Percentiles rank a stretch among this genome's conserved stretches.
Evolutionary conservation across 306 rosid genomes (phyloP).

Genomic region (Dalbergia cultrata): DNA sequence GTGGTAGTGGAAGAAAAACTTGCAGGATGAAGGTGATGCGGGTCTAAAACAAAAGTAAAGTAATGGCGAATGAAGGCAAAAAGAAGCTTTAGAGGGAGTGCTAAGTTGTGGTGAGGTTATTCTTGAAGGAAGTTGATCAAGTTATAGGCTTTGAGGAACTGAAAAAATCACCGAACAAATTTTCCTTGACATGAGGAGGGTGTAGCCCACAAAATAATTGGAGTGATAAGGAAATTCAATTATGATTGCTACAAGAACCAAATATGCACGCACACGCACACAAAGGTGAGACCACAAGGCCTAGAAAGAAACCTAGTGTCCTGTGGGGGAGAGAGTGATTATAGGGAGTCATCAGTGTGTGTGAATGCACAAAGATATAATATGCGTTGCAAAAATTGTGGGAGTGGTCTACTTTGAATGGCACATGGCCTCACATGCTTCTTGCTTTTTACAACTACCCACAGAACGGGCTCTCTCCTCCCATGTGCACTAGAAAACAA

Average conservation of each 20-base stretch:
- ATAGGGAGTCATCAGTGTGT: no score
- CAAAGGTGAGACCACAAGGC: neutral
- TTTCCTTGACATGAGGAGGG: constrained; percentile 42
- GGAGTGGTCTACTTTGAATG: constrained; percentile 53
- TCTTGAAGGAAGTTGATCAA: constrained; percentile 37
- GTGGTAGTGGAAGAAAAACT: constrained; percentile 10
- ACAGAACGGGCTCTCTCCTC: constrained; percentile 53
- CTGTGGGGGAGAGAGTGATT: neutral
- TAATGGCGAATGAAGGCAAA: constrained; percentile 44
- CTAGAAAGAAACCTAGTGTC: neutral
- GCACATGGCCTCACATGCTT: constrained; percentile 93
- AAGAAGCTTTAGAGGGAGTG: constrained; percentile 42
- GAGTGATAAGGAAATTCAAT: constrained; percentile 41
- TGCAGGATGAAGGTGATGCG: constrained; percentile 25
- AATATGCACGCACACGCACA: constrained; percentile 37
- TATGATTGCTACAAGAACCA: neutral
- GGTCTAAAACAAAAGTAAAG: neutral
- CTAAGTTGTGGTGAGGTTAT: constrained; percentile 28
- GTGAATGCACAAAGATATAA: neutral
- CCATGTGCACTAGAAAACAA: constrained; percentile 82
- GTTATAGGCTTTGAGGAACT: constrained; percentile 45
- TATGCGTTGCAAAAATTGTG: constrained; percentile 22
- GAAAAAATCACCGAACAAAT: constrained; percentile 11
- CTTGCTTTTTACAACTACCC: constrained; percentile 63
- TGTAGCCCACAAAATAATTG: constrained; percentile 47